These are phyloP conservation scores for Neofusicoccum umdonicola DNA, from an alignment of 2,329 filamentous ascomycete genomes.

Conservation along the genomic window DNA sequence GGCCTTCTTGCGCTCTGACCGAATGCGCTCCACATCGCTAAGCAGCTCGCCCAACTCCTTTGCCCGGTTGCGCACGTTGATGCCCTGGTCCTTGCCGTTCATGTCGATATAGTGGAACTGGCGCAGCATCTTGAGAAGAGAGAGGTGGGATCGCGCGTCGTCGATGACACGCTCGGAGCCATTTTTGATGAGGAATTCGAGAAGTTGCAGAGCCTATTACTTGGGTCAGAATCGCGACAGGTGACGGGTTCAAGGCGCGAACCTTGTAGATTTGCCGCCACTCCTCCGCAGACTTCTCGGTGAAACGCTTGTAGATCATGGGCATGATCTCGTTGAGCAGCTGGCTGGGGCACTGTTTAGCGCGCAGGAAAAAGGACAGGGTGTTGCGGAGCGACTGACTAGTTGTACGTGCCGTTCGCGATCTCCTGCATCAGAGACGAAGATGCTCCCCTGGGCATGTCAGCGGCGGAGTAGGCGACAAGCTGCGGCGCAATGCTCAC, in stretches of 20 bases:
- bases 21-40: constrained; percentile 83
- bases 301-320: constrained; percentile 99
- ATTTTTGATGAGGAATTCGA: constrained; percentile 97
- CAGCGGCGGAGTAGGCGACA: constrained; percentile 15
- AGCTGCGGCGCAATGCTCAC: constrained; percentile 65
- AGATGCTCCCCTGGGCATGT: constrained; percentile 57
- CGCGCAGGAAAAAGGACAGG: neutral
- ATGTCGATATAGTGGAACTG: constrained; percentile 96
- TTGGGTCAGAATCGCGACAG: neutral
- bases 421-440: constrained; percentile 95
- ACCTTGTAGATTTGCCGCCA: constrained; percentile 99
- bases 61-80: constrained; percentile 94
- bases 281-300: constrained; percentile 95
- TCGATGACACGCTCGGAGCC: constrained; percentile 97
- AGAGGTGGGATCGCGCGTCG: constrained; percentile 91
- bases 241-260: constrained; percentile 6
- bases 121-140: constrained; percentile 93
- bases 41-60: constrained; percentile 95
- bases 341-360: constrained; percentile 60
- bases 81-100: constrained; percentile 96
- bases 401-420: constrained; percentile 95
- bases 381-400: constrained; percentile 58
- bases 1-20: constrained; percentile 78
- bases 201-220: constrained; percentile 72
- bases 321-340: constrained; percentile 99